These are phyloP conservation scores for Laburnicola sp. DNA, from an alignment of 2,329 filamentous ascomycete species.

Conservation along the genomic window DNA sequence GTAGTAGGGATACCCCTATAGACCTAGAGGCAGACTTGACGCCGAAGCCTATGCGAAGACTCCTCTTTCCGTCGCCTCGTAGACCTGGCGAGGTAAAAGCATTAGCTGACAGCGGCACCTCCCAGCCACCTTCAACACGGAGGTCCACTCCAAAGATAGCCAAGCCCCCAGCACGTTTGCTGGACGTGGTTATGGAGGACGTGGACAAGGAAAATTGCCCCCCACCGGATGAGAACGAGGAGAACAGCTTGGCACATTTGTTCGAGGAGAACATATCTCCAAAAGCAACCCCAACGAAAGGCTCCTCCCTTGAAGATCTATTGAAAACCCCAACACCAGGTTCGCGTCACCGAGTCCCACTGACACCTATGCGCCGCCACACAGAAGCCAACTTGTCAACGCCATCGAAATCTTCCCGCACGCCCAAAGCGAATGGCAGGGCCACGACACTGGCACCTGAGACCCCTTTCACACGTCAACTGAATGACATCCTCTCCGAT, in stretches of 20 bases:
- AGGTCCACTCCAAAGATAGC: neutral
- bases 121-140: slow-evolving; percentile 7
- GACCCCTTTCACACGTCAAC: slow-evolving; percentile 64
- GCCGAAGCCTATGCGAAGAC: slow-evolving; percentile 66
- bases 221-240: slow-evolving; percentile 42
- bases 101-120: slow-evolving; percentile 55
- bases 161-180: slow-evolving; percentile 28
- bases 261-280: slow-evolving; percentile 67
- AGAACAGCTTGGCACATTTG: slow-evolving; percentile 63
- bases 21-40: slow-evolving; percentile 57
- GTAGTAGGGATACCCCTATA: slow-evolving; percentile 52
- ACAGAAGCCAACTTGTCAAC: slow-evolving; percentile 35
- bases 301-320: slow-evolving; percentile 56
- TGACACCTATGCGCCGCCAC: slow-evolving; percentile 39
- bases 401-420: slow-evolving; percentile 44
- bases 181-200: slow-evolving; percentile 23
- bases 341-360: slow-evolving; percentile 39
- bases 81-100: slow-evolving; percentile 66
- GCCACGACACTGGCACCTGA: slow-evolving; percentile 38
- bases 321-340: slow-evolving; percentile 51
- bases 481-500: slow-evolving; percentile 62
- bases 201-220: slow-evolving; percentile 62
- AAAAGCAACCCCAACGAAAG: slow-evolving; percentile 61
- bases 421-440: slow-evolving; percentile 41
- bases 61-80: slow-evolving; percentile 77